Percentiles rank a stretch among this genome's conserved stretches.
These are phyloP conservation scores for Abortiporus biennis DNA, from an alignment of 1,284 basidiomycete genomes.

Conservation along the genomic window DNA sequence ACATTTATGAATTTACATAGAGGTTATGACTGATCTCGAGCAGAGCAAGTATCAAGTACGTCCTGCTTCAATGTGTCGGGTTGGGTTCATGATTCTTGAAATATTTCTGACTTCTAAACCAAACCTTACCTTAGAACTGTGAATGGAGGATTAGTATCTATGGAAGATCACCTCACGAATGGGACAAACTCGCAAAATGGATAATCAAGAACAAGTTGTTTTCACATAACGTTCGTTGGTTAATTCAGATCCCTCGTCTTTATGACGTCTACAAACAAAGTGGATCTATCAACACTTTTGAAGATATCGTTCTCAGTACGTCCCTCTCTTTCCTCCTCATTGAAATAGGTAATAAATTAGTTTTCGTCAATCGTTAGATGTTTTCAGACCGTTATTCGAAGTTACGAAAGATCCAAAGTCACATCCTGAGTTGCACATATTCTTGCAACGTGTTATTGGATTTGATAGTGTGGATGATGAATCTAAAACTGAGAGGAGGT, in stretches of 20 bases:
- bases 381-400: slow-evolving; percentile 93
- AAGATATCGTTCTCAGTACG: slow-evolving; percentile 87
- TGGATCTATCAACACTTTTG: slow-evolving; percentile 82
- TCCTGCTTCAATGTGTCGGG: not conserved
- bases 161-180: slow-evolving; percentile 76
- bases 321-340: too few relatives aligned
- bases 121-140: slow-evolving; percentile 51
- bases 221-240: slow-evolving; percentile 97
- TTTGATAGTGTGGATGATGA: slow-evolving; percentile 99
- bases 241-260: slow-evolving; percentile 93
- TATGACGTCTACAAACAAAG: slow-evolving; percentile 96
- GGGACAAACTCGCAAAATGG: slow-evolving; percentile 99
- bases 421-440: slow-evolving; percentile 93
- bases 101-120: not conserved
- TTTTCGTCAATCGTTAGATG: slow-evolving; percentile 65
- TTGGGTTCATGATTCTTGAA: not conserved
- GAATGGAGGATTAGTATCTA: slow-evolving; percentile 99
- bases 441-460: slow-evolving; percentile 93
- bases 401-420: slow-evolving; percentile 88
- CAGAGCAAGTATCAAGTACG: slow-evolving; percentile 95
- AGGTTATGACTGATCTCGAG: slow-evolving; percentile 94
- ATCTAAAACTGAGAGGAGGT: slow-evolving; percentile 87
- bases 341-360: too few relatives aligned
- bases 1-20: too few relatives aligned
- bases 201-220: slow-evolving; percentile 90